phyloP scores from a whole-genome alignment of 495 filamentous ascomycete genomes.

The Hamigera avellanea region DNA sequence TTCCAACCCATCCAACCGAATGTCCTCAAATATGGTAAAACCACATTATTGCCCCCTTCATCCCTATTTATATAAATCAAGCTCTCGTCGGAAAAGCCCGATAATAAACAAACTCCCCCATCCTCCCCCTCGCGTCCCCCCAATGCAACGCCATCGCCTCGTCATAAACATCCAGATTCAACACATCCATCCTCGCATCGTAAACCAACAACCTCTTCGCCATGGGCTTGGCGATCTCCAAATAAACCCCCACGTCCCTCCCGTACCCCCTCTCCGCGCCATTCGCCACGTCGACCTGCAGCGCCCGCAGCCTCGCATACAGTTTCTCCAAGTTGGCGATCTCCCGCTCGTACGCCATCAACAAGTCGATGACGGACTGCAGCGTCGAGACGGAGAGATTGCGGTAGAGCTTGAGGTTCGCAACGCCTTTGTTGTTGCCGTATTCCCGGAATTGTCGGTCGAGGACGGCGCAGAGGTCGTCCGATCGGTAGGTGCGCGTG shows the following conservation, averaged over 20 bases:
- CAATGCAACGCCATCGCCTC: too few species aligned
- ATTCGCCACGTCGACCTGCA: constrained; percentile 4
- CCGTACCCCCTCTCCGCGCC: background rate
- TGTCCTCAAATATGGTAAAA: too few species aligned
- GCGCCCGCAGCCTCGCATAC: constrained; percentile 6
- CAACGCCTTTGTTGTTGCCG: constrained; percentile 7
- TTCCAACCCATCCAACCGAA: too few species aligned
- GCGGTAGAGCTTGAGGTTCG: constrained; percentile 8
- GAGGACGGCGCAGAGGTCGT: constrained; percentile 1
- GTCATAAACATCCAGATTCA: too few species aligned
- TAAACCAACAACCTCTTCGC: constrained; percentile 7
- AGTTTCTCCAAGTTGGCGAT: constrained; percentile 6
- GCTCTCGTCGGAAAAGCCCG: too few species aligned
- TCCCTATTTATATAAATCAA: too few species aligned
- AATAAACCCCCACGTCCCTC: constrained; percentile 1
- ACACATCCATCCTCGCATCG: too few species aligned
- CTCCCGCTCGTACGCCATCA: constrained; percentile 12
- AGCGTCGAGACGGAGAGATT: constrained; percentile 9
- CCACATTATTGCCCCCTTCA: too few species aligned
- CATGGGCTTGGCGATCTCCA: constrained; percentile 7
- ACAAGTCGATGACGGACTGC: constrained; percentile 8
- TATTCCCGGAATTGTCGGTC: constrained; percentile 2
- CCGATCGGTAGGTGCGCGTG: background rate
- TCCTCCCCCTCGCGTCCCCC: too few species aligned
- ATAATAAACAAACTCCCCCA: too few species aligned